Base-by-base conservation (phyloP, 2,329 filamentous ascomycete species). In the Zasmidium angulare region DNA sequence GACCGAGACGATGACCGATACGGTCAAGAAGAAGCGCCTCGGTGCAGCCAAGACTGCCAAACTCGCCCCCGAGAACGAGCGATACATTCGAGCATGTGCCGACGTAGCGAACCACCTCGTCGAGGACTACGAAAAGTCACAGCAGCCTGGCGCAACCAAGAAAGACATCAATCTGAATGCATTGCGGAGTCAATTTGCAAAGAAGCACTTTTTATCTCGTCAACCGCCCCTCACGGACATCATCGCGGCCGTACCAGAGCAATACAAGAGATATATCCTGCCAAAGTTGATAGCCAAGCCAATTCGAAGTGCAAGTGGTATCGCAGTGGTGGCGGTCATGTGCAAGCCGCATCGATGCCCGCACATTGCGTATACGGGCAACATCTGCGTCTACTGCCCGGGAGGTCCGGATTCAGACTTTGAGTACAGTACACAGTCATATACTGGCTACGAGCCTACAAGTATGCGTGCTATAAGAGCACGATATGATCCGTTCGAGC, bases 241-340 rank as follows among this genome's bases (percentile, higher is more conserved):
- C 72, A 98, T 99, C 72, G 91, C 95, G 56, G 95, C 95, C 10
- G 93, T 99, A 36, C 96, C 96, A n/a, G 95, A 99, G 74, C 93
- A 98, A 75, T 97, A 98, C 80, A 99, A 98, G 82, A 99, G 98
- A 79, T 98, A 98, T 71, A 97, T 99, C 62, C 78, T 98, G 63
- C 95, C 93, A 20, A 96, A 96, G 78, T 81, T 99, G 63, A 92
- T 99, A 68, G 95, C 96, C 23, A 99, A 99, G 77, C 95, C 95
- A 1, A 98, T 99, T 61, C 84, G 90, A 69, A 97, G 93, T 17
- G 96, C 93, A 0, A 97, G 93, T 54, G 95, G 95, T 59, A 99
- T 99, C 69, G 95, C 95, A 1, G 95, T 99, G 9, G 95, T 99
- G 50, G 95, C 96, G 47, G 96, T 99, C 67, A 99, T 99, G 95